A percentile compares a stretch with the other conserved stretches of the same genome.
These are phyloP conservation scores for Amyloporia xantha DNA, from an alignment of 768 basidiomycete species.

Conservation along the genomic window DNA sequence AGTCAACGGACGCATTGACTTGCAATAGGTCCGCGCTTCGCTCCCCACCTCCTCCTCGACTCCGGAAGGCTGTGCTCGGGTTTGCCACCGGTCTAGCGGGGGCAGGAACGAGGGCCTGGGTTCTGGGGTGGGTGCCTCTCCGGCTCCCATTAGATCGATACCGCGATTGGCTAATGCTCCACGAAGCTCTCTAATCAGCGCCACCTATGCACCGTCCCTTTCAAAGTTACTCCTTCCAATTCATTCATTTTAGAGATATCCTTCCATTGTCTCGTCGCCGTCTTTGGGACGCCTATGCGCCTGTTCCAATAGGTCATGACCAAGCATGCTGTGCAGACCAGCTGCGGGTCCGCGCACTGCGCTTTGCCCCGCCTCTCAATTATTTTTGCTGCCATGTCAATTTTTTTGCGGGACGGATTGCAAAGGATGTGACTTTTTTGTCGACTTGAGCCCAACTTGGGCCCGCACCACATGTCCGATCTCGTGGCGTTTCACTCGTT, in stretches of 20 bases:
- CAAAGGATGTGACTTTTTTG: not conserved
- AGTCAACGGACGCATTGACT: not conserved
- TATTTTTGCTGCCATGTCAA: not conserved
- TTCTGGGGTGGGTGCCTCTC: not conserved
- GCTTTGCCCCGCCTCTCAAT: not conserved
- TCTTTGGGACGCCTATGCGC: no score
- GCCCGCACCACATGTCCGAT: not conserved
- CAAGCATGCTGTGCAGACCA: not conserved
- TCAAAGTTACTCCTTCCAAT: not conserved
- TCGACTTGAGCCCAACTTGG: not conserved
- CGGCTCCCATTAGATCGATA: not conserved
- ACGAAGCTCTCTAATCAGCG: not conserved
- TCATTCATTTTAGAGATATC: not conserved
- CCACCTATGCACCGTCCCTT: not conserved
- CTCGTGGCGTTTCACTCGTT: not conserved
- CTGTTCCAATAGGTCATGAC: not conserved
- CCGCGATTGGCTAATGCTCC: not conserved
- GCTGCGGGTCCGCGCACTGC: not conserved
- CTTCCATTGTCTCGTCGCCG: not conserved
- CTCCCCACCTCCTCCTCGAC: not conserved
- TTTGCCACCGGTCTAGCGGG: not conserved
- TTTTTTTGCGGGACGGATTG: not conserved
- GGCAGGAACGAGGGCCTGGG: not conserved
- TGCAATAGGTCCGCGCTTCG: not conserved
- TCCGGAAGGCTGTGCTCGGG: not conserved